phyloP scores from a whole-genome alignment of 208 protist genomes.

The Leishmania major region DNA sequence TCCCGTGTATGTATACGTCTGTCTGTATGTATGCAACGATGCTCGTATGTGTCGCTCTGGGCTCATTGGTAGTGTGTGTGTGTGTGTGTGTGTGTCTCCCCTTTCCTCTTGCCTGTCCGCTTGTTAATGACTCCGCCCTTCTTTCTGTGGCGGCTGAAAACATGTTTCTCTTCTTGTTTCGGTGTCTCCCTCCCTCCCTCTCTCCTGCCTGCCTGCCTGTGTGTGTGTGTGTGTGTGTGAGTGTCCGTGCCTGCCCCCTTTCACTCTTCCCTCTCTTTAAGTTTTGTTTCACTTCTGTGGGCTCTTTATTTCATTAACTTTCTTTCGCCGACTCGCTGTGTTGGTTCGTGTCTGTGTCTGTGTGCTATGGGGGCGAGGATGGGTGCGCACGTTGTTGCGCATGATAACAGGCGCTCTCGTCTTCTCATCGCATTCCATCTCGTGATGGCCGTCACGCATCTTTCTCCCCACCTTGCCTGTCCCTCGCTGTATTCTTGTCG shows the following conservation, averaged over 20 bases:
- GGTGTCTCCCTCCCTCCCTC: no score
- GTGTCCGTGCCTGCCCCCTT: not conserved
- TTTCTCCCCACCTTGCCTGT: conserved; percentile 18
- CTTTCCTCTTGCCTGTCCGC: not conserved
- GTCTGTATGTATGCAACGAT: not conserved
- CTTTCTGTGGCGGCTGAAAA: not conserved
- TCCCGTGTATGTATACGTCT: not conserved
- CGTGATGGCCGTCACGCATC: not conserved
- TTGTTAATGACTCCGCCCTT: not conserved
- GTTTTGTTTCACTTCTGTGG: not conserved
- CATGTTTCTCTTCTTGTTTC: not conserved
- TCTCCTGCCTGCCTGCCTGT: not conserved
- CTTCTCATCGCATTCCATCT: not conserved
- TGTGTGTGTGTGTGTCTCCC: not conserved
- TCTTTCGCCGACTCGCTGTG: not conserved
- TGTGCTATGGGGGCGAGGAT: not conserved
- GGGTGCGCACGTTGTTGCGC: not conserved
- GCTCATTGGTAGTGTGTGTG: no score
- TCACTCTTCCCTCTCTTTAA: not conserved
- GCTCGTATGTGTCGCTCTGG: not conserved
- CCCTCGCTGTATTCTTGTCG: conserved; percentile 14
- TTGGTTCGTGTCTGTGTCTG: not conserved
- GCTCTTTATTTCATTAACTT: not conserved
- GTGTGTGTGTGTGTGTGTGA: not conserved
- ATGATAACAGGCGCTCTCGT: not conserved